These are phyloP conservation scores for Alternaria sp. DNA, from an alignment of 2,329 filamentous ascomycete species.

Conservation along the genomic window DNA sequence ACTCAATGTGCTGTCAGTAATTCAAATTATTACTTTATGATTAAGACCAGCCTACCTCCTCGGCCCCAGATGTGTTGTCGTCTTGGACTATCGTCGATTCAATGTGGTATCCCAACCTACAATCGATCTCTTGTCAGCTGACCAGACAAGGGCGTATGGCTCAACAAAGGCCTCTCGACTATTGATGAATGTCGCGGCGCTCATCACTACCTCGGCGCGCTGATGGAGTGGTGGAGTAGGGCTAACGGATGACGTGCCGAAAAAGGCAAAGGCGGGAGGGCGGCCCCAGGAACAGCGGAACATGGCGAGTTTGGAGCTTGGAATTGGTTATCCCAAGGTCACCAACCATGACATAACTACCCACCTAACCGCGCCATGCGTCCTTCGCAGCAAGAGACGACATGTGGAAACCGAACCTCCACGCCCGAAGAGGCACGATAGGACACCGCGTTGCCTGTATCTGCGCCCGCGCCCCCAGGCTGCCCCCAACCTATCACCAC, in stretches of 20 bases:
- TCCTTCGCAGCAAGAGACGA: conserved; percentile 40
- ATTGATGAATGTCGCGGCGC: background rate
- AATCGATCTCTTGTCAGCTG: background rate
- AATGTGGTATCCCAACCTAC: background rate
- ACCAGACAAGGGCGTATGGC: background rate
- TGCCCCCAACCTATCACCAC: conserved; percentile 13
- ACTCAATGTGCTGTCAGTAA: background rate
- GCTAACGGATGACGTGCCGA: conserved; percentile 25
- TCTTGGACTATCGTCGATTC: background rate
- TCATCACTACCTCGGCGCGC: background rate
- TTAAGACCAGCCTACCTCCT: background rate
- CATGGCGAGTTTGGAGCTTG: conserved; percentile 22
- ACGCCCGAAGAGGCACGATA: conserved; percentile 33
- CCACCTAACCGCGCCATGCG: conserved; percentile 39
- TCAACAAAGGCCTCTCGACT: background rate
- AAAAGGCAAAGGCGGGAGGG: conserved; percentile 11
- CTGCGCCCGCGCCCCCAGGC: conserved; percentile 14
- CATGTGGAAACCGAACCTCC: conserved; percentile 48
- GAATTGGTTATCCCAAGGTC: conserved; percentile 22
- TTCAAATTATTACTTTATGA: background rate
- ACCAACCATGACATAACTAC: conserved; percentile 40
- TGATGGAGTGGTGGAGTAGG: background rate
- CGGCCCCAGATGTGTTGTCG: background rate
- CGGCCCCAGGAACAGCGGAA: conserved; percentile 28
- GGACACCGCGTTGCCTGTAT: conserved; percentile 29